Conservation (phyloP, 495 filamentous ascomycete genomes). For the Annulohypoxylon nitens region DNA sequence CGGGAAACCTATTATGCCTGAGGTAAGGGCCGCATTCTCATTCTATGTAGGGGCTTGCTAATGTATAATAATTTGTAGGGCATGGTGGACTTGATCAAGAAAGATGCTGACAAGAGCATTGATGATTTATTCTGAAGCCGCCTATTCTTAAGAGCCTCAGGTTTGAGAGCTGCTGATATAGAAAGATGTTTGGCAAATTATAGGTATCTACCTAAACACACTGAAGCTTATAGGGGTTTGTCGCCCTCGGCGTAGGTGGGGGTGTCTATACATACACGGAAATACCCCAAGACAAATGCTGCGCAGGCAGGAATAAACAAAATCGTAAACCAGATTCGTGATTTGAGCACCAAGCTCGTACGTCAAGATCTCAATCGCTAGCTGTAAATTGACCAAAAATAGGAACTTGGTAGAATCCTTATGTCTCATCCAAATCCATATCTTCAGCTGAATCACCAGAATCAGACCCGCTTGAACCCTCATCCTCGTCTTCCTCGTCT, state of each 20-base stretch:
- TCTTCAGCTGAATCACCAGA: constrained; percentile 23
- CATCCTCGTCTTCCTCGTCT: constrained; percentile 37
- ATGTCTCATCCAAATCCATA: constrained; percentile 37
- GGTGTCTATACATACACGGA: not conserved
- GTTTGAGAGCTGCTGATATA: too few relatives aligned
- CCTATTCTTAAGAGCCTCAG: too few relatives aligned
- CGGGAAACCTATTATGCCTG: constrained; percentile 88
- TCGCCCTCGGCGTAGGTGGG: not conserved
- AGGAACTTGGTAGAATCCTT: not conserved
- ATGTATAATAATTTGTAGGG: constrained; percentile 66
- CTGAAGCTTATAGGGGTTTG: not conserved
- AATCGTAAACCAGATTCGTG: not conserved
- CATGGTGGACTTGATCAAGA: constrained; percentile 93
- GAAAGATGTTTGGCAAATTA: not conserved
- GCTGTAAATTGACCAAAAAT: not conserved
- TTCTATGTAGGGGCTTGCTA: not conserved
- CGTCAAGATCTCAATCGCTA: not conserved
- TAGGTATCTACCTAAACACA: not conserved
- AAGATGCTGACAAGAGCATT: constrained; percentile 92
- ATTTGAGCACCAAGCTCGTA: not conserved
- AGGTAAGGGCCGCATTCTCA: constrained; percentile 66
- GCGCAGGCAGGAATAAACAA: too few relatives aligned
- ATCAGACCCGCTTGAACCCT: constrained; percentile 32
- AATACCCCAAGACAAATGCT: not conserved
- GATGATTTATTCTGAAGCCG: constrained; percentile 81